phyloP scores from a whole-genome alignment of 768 basidiomycete genomes.

The Xerocomellus amylosporus region DNA sequence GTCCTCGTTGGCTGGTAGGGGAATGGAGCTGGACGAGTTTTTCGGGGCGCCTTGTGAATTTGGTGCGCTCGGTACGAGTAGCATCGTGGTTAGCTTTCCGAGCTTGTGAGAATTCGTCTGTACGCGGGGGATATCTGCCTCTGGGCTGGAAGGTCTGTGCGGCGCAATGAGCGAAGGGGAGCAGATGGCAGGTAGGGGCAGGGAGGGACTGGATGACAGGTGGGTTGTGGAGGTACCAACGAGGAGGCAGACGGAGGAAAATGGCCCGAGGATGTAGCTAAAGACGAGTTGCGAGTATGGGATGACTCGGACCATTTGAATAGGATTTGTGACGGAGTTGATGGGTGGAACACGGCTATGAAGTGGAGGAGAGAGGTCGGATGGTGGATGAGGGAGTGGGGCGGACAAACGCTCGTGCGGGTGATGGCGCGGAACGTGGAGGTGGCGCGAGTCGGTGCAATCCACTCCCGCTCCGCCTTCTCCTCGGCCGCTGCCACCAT shows the following conservation, averaged over 20 bases:
- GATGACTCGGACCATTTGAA: conserved; percentile 2
- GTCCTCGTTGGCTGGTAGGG: conserved; percentile 24
- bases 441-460: too few relatives aligned
- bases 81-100: conserved; percentile 39
- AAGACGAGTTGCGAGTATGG: conserved; percentile 8
- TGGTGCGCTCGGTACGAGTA: conserved; percentile 73
- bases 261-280: conserved; percentile 1
- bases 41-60: conserved; percentile 82
- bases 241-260: conserved; percentile 6
- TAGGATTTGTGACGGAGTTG: conserved; percentile 13
- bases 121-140: conserved; percentile 75
- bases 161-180: conserved; percentile 44
- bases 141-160: conserved; percentile 89
- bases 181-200: conserved; percentile 25
- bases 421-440: conserved; percentile 27
- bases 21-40: conserved; percentile 80
- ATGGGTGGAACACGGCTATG: conserved; percentile 34
- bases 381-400: conserved; percentile 20
- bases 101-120: conserved; percentile 68
- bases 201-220: conserved; percentile 12
- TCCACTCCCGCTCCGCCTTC: too few relatives aligned
- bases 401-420: conserved; percentile 17
- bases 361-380: conserved; percentile 28
- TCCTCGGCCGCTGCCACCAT: too few relatives aligned
- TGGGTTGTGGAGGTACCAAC: conserved; percentile 10